Conservation (phyloP, 495 filamentous ascomycete genomes). For the Xylaria palmicola region DNA sequence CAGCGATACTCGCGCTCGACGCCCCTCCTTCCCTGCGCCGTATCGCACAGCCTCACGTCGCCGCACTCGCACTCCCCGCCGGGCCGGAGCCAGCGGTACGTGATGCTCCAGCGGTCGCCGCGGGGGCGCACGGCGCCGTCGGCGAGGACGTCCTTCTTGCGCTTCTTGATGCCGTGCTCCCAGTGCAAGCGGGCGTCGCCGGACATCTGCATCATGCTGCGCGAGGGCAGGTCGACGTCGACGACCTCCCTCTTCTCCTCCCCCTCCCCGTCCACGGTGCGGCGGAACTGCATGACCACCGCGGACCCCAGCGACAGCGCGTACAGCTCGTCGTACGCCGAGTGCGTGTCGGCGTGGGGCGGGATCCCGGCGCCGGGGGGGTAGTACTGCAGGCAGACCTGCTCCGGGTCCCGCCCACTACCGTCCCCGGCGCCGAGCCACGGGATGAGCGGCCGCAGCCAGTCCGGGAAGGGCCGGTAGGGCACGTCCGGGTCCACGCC, state of each 20-base stretch:
- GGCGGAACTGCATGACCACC: slow-evolving; percentile 21
- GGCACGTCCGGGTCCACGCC: slow-evolving; percentile 21
- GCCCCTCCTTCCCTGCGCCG: slow-evolving; percentile 20
- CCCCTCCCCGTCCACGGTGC: not conserved
- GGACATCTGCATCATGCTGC: slow-evolving; percentile 28
- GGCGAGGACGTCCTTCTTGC: slow-evolving; percentile 22
- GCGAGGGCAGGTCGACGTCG: slow-evolving; percentile 19
- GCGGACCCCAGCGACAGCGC: slow-evolving; percentile 19
- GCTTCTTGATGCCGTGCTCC: slow-evolving; percentile 27
- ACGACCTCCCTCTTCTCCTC: slow-evolving; percentile 6
- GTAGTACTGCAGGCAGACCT: slow-evolving; percentile 27
- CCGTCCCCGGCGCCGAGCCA: not conserved
- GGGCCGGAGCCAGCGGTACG: slow-evolving; percentile 22
- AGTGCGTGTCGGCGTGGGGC: slow-evolving; percentile 25
- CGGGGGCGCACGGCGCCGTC: slow-evolving; percentile 19
- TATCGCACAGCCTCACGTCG: slow-evolving; percentile 21
- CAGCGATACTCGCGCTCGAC: slow-evolving; percentile 21
- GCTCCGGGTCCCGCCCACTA: slow-evolving; percentile 18
- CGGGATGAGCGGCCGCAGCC: slow-evolving; percentile 22
- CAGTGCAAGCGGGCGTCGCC: slow-evolving; percentile 23
- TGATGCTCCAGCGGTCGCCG: slow-evolving; percentile 24
- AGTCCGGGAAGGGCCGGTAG: slow-evolving; percentile 21
- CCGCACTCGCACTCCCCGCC: slow-evolving; percentile 23
- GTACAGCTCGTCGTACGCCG: slow-evolving; percentile 23
- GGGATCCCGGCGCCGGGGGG: slow-evolving; percentile 24